Percentiles rank a stretch among this genome's conserved stretches.
Conservation (phyloP, 2,329 filamentous ascomycete genomes). For the Nemania sp. region DNA sequence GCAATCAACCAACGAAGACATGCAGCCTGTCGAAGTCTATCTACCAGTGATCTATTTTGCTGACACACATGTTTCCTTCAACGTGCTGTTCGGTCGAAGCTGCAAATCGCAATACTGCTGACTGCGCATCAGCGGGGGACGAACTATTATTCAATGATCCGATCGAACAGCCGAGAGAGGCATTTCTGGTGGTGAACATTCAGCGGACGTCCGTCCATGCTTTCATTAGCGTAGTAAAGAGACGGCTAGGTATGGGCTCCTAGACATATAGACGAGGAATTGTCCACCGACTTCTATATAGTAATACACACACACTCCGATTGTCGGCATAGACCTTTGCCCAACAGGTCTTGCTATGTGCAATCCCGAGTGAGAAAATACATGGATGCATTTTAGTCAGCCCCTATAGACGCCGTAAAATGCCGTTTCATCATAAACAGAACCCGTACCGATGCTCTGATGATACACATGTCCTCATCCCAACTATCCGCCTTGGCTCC, state of each 20-base stretch:
- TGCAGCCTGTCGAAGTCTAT: not conserved
- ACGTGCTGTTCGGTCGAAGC: not conserved
- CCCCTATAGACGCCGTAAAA: slow-evolving; percentile 28
- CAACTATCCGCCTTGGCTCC: not conserved
- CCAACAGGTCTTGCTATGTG: slow-evolving; percentile 9
- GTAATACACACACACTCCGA: slow-evolving; percentile 24
- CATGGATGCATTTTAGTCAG: slow-evolving; percentile 20
- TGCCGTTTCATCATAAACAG: slow-evolving; percentile 26
- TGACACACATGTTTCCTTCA: not conserved
- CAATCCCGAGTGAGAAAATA: slow-evolving; percentile 11
- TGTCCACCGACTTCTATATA: slow-evolving; percentile 25
- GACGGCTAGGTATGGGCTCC: not conserved
- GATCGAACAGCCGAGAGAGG: not conserved
- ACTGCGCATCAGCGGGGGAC: not conserved
- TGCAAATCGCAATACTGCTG: not conserved
- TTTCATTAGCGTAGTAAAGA: not conserved
- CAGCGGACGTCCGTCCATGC: not conserved
- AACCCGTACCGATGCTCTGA: slow-evolving; percentile 11
- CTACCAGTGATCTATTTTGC: not conserved
- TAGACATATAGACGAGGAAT: not conserved
- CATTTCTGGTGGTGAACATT: not conserved
- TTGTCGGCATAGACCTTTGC: slow-evolving; percentile 3
- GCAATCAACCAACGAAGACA: no score
- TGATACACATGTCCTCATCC: slow-evolving; percentile 14
- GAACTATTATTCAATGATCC: not conserved